These are phyloP conservation scores for Oenanthe javanica DNA, from an alignment of 140 eudicot species.

Conservation along the genomic window DNA sequence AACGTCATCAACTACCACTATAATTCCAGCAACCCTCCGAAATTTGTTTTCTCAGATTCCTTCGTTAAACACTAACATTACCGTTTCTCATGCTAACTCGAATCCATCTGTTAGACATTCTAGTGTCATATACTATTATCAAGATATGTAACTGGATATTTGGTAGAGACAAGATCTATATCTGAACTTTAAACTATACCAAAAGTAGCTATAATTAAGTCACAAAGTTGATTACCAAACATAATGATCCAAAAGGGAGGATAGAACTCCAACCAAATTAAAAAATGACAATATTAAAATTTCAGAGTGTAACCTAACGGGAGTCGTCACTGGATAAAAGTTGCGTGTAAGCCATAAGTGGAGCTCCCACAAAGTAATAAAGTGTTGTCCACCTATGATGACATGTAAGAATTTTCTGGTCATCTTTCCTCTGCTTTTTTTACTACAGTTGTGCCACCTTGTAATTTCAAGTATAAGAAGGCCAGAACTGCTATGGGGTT, in stretches of 20 bases:
- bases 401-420: slow-evolving; percentile 19
- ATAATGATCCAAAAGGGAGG: slow-evolving; percentile 32
- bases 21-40: too few species aligned
- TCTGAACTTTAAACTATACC: neutral
- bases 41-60: too few species aligned
- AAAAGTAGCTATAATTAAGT: neutral
- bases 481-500: neutral
- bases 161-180: slow-evolving; percentile 13
- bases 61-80: too few species aligned
- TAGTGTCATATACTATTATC: neutral
- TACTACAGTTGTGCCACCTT: slow-evolving; percentile 6
- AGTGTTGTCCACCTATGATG: slow-evolving; percentile 42
- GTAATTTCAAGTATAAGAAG: slow-evolving; percentile 21
- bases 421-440: neutral
- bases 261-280: slow-evolving; percentile 19
- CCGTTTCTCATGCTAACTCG: neutral
- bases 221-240: slow-evolving; percentile 21
- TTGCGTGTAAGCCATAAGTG: slow-evolving; percentile 27
- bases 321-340: slow-evolving; percentile 10
- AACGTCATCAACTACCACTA: too few species aligned
- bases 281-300: slow-evolving; percentile 29
- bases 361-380: slow-evolving; percentile 38
- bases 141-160: neutral
- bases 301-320: slow-evolving; percentile 12
- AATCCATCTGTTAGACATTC: neutral